Percentiles rank a stretch among this genome's conserved stretches.
These are phyloP conservation scores for Mycena galopus DNA, from an alignment of 768 basidiomycete species.

Conservation along the genomic window DNA sequence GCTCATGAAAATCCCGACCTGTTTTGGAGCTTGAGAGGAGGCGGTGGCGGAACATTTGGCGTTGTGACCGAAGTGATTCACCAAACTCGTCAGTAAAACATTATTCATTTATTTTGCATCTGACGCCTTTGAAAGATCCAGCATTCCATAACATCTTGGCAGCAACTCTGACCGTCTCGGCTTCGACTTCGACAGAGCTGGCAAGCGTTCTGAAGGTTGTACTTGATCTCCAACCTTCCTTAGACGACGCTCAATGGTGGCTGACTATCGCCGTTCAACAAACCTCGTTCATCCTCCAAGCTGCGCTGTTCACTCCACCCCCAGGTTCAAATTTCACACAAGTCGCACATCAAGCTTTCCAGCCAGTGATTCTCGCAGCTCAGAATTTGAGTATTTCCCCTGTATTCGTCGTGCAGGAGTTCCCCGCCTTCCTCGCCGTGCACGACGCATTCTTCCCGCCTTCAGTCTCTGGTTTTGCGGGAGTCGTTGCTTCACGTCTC, in stretches of 20 bases:
- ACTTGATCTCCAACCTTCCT: slow-evolving; percentile 17
- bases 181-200: slow-evolving; percentile 8
- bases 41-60: slow-evolving; percentile 55
- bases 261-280: slow-evolving; percentile 20
- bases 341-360: slow-evolving; percentile 5
- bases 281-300: slow-evolving; percentile 19
- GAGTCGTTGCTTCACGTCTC: slow-evolving; percentile 15
- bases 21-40: slow-evolving; percentile 56
- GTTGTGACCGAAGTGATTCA: slow-evolving; percentile 48
- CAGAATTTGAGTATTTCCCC: neutral
- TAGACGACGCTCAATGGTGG: slow-evolving; percentile 24
- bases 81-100: slow-evolving; percentile 1
- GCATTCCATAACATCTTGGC: slow-evolving; percentile 7
- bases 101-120: neutral
- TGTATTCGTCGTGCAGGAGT: neutral
- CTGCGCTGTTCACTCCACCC: slow-evolving; percentile 16
- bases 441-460: slow-evolving; percentile 13
- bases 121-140: neutral
- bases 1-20: slow-evolving; percentile 48
- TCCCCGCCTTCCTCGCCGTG: slow-evolving; percentile 9
- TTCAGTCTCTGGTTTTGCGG: neutral
- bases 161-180: slow-evolving; percentile 1
- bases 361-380: slow-evolving; percentile 5
- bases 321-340: slow-evolving; percentile 2
- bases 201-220: slow-evolving; percentile 7